Evolutionary conservation across 2,329 filamentous ascomycete species (phyloP).

Genomic region (Fonsecaea erecta): DNA sequence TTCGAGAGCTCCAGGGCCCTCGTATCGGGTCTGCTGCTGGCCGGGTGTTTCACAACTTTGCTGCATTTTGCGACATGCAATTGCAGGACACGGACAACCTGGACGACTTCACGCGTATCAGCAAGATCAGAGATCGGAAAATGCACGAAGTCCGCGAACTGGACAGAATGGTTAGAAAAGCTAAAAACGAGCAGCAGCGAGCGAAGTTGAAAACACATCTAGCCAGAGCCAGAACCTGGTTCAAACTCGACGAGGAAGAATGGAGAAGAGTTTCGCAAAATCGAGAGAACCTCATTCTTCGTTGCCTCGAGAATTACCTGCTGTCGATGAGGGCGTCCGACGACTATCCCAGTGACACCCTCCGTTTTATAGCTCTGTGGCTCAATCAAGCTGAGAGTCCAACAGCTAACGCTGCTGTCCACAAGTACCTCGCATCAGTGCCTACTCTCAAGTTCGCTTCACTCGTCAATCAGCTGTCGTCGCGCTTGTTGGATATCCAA

Average conservation of each 20-base stretch:
- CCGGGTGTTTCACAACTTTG: slow-evolving; percentile 91
- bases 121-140: slow-evolving; percentile 79
- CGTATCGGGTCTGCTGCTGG: slow-evolving; percentile 74
- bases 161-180: slow-evolving; percentile 59
- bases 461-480: slow-evolving; percentile 94
- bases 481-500: slow-evolving; percentile 75
- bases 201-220: slow-evolving; percentile 65
- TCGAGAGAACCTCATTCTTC: slow-evolving; percentile 79
- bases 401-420: slow-evolving; percentile 77
- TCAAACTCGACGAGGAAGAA: slow-evolving; percentile 87
- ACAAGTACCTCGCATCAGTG: slow-evolving; percentile 70
- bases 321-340: slow-evolving; percentile 83
- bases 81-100: slow-evolving; percentile 82
- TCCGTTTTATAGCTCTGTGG: slow-evolving; percentile 94
- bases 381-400: slow-evolving; percentile 80
- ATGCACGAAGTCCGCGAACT: slow-evolving; percentile 78
- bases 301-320: slow-evolving; percentile 92
- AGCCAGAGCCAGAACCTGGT: slow-evolving; percentile 80
- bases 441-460: slow-evolving; percentile 90
- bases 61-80: slow-evolving; percentile 92
- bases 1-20: slow-evolving; percentile 75
- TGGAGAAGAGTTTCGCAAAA: slow-evolving; percentile 76
- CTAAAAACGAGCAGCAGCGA: slow-evolving; percentile 50
- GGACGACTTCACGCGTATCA: slow-evolving; percentile 81
- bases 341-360: slow-evolving; percentile 82